These are phyloP conservation scores for Hsuehochloa calcarea DNA, from an alignment of 176 grass and related monocot genomes.

Conservation along the genomic window DNA sequence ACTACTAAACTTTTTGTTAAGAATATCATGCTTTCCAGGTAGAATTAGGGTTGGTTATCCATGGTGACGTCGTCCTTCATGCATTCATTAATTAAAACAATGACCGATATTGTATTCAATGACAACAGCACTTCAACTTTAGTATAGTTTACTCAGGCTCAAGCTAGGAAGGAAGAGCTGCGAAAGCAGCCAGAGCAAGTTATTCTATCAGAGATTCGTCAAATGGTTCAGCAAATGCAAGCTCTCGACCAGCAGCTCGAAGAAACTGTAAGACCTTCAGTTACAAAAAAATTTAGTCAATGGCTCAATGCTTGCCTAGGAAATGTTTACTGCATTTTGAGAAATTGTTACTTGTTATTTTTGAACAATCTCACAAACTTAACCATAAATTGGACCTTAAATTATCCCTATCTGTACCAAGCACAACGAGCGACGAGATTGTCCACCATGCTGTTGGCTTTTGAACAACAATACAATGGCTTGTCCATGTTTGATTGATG, in stretches of 20 bases:
- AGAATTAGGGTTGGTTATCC: background rate
- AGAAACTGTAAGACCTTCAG: conserved; percentile 76
- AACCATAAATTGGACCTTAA: background rate
- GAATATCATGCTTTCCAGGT: background rate
- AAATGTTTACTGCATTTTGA: conserved; percentile 10
- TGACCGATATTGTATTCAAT: background rate
- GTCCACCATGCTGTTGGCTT: background rate
- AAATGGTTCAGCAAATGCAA: conserved; percentile 92
- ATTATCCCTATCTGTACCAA: background rate
- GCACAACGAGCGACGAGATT: background rate
- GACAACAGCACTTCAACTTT: background rate
- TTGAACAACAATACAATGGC: background rate
- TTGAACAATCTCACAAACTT: background rate
- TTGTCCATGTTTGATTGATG: background rate
- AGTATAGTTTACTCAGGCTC: conserved; percentile 47
- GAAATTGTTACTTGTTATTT: background rate
- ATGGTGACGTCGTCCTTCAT: background rate
- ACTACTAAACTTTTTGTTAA: too few relatives aligned
- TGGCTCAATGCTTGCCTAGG: conserved; percentile 1
- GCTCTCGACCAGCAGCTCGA: conserved; percentile 73
- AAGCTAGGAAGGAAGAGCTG: conserved; percentile 63
- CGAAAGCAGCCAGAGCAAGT: conserved; percentile 62
- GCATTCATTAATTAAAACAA: background rate
- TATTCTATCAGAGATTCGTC: conserved; percentile 82
- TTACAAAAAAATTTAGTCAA: background rate